Evolutionary conservation across 2,329 filamentous ascomycete genomes (phyloP), one percentile per base, ranked within the genome.

Genomic region (Phoma sp.): DNA sequence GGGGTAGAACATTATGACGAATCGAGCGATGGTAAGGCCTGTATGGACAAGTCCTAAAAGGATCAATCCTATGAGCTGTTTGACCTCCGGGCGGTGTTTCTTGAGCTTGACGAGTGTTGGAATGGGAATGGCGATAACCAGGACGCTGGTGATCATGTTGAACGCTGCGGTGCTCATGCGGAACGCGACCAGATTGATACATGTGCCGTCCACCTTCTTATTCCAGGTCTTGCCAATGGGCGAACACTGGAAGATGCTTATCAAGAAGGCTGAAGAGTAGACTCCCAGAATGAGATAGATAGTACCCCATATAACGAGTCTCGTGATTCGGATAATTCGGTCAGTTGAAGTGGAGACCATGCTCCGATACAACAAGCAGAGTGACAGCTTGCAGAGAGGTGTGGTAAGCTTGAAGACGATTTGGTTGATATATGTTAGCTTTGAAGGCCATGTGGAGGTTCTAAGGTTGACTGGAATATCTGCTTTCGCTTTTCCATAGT

Each of bases 351-450:
- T 57, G 7, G 39, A 53, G 28, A 48, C 53, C 54, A 57, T 57
- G n/a, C 11, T 15, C 12, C 54, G 49, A 36, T 57, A 57, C 4
- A 57, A 15, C 17, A 57, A 20, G 36, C 49, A 57, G 20, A 57
- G 45, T 1, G 54, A 57, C 7, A 57, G 36, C 32, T 57, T 57
- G 39, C 43, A 57, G 12, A 57, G 43, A 12, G 54, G 54, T n/a
- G 54, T 57, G 3, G 54, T 57, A 5, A 57, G 45, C 18, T 57
- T 57, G 40, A 57, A 57, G 39, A 57, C 30, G 18, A 57, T 53
- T 20, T 57, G 54, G 25, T 57, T 57, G 29, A 53, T 46, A 36
- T 53, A 57, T n/a, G 45, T 12, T 39, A 57, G 21, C 36, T 47
- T 53, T 12, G 30, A 12, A 6, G 54, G 54, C 54, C 48, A 53